Conservation (phyloP, 2,329 filamentous ascomycete species). For the Clonostachys sp. region DNA sequence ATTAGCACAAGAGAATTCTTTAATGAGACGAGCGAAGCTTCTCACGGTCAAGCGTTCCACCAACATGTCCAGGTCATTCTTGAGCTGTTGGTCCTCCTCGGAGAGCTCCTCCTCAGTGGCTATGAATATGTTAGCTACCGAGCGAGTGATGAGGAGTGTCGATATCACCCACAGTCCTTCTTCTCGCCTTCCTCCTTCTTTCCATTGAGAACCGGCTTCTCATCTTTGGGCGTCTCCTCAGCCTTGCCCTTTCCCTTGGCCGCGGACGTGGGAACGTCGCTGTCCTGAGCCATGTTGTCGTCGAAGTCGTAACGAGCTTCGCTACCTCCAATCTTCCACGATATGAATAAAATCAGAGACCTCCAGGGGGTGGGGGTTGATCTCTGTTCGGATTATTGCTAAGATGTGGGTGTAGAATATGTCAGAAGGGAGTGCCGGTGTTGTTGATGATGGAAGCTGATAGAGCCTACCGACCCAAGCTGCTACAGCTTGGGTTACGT, state of each 20-base stretch:
- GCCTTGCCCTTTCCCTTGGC: slow-evolving; percentile 98
- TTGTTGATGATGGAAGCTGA: slow-evolving; percentile 25
- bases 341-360: too few species aligned
- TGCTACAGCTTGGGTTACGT: slow-evolving; percentile 35
- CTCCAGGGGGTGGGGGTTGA: too few species aligned
- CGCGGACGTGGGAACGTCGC: slow-evolving; percentile 75
- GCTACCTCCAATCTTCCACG: too few species aligned
- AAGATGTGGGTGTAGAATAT: too few species aligned
- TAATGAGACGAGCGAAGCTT: slow-evolving; percentile 1
- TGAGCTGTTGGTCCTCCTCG: slow-evolving; percentile 97
- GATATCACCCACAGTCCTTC: slow-evolving; percentile 35
- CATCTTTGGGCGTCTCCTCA: slow-evolving; percentile 64
- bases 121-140: slow-evolving; percentile 5
- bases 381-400: too few species aligned
- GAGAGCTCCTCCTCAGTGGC: slow-evolving; percentile 76
- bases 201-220: slow-evolving; percentile 65
- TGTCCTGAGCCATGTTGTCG: slow-evolving; percentile 84
- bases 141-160: slow-evolving; percentile 2
- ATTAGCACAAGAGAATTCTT: neutral
- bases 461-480: slow-evolving; percentile 29
- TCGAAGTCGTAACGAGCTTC: slow-evolving; percentile 4
- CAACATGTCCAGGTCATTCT: slow-evolving; percentile 96
- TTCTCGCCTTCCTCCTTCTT: slow-evolving; percentile 70
- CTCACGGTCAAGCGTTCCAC: slow-evolving; percentile 87
- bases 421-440: neutral